Evolutionary conservation across 805 yeast genomes (phyloP).

Genomic region (Candida tammaniensis): DNA sequence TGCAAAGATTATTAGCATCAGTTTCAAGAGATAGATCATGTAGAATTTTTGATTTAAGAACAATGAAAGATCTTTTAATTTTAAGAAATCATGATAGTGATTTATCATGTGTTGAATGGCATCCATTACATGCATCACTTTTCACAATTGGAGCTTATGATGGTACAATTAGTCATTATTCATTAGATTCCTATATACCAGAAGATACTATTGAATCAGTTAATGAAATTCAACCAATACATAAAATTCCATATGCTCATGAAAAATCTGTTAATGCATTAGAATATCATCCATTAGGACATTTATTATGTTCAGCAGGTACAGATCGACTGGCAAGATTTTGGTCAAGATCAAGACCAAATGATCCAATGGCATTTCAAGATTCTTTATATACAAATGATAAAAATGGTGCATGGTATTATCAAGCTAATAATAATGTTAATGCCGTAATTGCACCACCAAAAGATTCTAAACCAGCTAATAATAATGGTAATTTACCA

Average conservation of each 20-base stretch:
- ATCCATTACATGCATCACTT: slow-evolving; percentile 79
- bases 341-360: slow-evolving; percentile 93
- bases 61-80: slow-evolving; percentile 72
- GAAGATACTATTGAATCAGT: slow-evolving; percentile 19
- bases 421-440: slow-evolving; percentile 43
- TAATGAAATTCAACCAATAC: slow-evolving; percentile 39
- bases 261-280: slow-evolving; percentile 88
- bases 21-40: slow-evolving; percentile 87
- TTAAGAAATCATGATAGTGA: slow-evolving; percentile 82
- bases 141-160: slow-evolving; percentile 85
- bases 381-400: slow-evolving; percentile 75
- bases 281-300: slow-evolving; percentile 94
- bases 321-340: slow-evolving; percentile 89
- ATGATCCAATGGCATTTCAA: slow-evolving; percentile 76
- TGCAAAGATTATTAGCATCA: slow-evolving; percentile 71
- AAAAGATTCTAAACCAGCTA: slow-evolving; percentile 5
- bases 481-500: not conserved
- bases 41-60: slow-evolving; percentile 81
- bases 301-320: slow-evolving; percentile 85
- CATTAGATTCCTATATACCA: slow-evolving; percentile 52
- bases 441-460: slow-evolving; percentile 38
- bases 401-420: slow-evolving; percentile 47
- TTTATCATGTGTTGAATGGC: slow-evolving; percentile 85
- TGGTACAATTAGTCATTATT: slow-evolving; percentile 80
- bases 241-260: slow-evolving; percentile 85